phyloP scores from a whole-genome alignment of 495 filamentous ascomycete genomes.

The Podospora australis region DNA sequence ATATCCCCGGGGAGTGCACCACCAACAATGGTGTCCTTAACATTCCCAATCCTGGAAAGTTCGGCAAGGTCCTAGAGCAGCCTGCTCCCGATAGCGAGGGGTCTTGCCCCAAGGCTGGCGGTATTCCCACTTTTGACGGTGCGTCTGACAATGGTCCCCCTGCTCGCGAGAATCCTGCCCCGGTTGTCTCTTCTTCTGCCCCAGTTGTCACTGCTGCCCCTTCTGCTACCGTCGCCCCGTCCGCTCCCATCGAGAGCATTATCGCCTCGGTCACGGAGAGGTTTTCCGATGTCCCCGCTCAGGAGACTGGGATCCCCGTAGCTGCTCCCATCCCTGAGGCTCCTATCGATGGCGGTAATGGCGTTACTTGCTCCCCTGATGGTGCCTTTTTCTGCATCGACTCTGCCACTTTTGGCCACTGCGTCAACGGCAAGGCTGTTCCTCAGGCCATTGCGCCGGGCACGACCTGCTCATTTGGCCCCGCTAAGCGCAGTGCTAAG shows the following conservation, averaged over 20 bases:
- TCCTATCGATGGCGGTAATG: background rate
- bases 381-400: conserved; percentile 16
- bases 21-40: conserved; percentile 19
- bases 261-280: background rate
- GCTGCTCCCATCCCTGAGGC: background rate
- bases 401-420: conserved; percentile 13
- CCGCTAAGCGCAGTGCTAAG: conserved; percentile 4
- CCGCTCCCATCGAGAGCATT: background rate
- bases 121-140: conserved; percentile 9
- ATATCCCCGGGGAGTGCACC: conserved; percentile 34
- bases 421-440: conserved; percentile 12
- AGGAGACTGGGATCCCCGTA: conserved; percentile 4
- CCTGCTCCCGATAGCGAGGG: conserved; percentile 37
- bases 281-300: conserved; percentile 1
- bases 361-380: conserved; percentile 9
- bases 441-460: conserved; percentile 11
- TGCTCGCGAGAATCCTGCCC: no score
- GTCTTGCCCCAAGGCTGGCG: conserved; percentile 48
- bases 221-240: background rate
- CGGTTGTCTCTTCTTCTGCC: background rate
- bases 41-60: conserved; percentile 26
- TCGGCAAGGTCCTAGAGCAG: conserved; percentile 17
- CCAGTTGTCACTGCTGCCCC: background rate
- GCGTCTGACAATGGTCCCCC: background rate
- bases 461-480: conserved; percentile 13